Evolutionary conservation across 805 yeast species (phyloP), one percentile per base, ranked within the genome.

Genomic region (Candida yuanshanica): DNA sequence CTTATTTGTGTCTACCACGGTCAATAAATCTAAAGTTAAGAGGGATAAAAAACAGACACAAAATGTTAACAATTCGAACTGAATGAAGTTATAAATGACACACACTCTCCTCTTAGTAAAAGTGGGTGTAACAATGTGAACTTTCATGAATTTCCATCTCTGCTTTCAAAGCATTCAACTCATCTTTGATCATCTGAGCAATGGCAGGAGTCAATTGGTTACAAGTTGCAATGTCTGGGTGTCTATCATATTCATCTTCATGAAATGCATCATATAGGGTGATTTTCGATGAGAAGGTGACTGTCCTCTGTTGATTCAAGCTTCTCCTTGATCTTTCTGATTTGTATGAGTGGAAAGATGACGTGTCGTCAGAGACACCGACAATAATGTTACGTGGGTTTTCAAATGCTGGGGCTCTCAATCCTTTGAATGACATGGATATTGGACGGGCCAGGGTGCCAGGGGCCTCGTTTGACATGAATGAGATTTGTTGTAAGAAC

Each of bases 211-310:
- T 89, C 59, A 89, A 69, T 57, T 83, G 88, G 62, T 90, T 88
- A 64, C 97, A 91, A 2, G 97, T 89, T 4, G 95, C 95, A 22
- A 81, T 70, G 47, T 89, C 97, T 0, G 97, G 96, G 49, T 81
- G 88, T 53, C 99, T 78, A 61, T 91, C 97, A 61, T 91, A 91
- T 49, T 85, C 96, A 16, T 75, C 80, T 27, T 81, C 80, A 44
- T 81, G 75, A 60, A 83, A 88, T 1, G 96, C 91, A 45, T 88
- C 95, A 62, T 81, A 91, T 33, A 93, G 73, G 7, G 86, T 74
- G 42, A 93, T 86, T 51, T 88, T 71, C 1, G 95, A 81, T 5
- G 95, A 83, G 63, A 91, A 91, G 37, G 77, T 60, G 10, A 82
- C 87, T 13, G 36, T 47, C 12, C 37, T 43, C 11, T 27, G 17